Percentiles rank a stretch among this genome's conserved stretches.
phyloP scores from a whole-genome alignment of 768 basidiomycete genomes.

The Lactarius indigo region DNA sequence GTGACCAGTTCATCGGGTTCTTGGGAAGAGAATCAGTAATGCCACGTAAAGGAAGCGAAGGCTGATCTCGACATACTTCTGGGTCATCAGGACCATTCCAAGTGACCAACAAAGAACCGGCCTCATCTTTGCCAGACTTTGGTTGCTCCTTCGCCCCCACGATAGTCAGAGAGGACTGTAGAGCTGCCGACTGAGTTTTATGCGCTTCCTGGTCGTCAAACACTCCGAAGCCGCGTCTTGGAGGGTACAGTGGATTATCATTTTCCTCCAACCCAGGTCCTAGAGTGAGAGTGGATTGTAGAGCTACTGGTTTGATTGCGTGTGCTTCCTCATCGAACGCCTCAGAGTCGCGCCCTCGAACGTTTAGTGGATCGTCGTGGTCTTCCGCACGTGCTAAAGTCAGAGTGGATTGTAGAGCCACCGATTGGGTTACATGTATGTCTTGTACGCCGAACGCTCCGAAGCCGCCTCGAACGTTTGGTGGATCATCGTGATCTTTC shows the following conservation, averaged over 20 bases:
- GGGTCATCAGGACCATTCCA: slow-evolving; percentile 29
- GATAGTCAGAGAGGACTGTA: slow-evolving; percentile 2
- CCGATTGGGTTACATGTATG: neutral
- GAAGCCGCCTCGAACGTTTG: neutral
- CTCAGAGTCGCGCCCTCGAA: neutral
- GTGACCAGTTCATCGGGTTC: slow-evolving; percentile 32
- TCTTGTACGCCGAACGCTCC: slow-evolving; percentile 3
- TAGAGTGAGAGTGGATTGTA: neutral
- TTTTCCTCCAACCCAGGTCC: neutral
- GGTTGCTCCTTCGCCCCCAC: neutral
- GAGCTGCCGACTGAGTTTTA: neutral
- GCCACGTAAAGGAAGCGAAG: neutral
- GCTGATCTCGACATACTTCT: slow-evolving; percentile 14
- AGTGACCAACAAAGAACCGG: slow-evolving; percentile 28
- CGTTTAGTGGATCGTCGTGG: slow-evolving; percentile 7
- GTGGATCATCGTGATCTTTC: slow-evolving; percentile 12
- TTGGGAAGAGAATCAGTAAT: slow-evolving; percentile 1
- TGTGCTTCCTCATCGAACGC: neutral
- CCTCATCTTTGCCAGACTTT: neutral
- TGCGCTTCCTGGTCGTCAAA: slow-evolving; percentile 5
- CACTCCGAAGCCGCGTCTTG: neutral
- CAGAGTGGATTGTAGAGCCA: neutral
- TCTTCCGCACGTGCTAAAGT: neutral
- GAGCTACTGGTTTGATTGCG: neutral
- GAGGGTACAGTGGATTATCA: slow-evolving; percentile 6